phyloP scores from a whole-genome alignment of 83 land plant genomes.

The Picea mariana region DNA sequence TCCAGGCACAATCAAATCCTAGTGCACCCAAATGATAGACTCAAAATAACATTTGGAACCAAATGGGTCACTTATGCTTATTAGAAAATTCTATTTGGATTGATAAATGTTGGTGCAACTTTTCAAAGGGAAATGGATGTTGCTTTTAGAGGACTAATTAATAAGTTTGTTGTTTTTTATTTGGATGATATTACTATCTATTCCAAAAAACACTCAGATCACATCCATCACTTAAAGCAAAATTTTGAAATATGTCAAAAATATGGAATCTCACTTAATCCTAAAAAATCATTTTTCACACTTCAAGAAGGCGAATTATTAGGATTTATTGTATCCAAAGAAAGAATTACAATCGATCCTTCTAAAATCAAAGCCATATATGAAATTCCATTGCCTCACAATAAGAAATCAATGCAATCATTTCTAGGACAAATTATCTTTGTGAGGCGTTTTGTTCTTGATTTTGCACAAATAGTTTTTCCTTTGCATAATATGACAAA shows the following conservation, averaged over 20 bases:
- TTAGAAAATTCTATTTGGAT: no score
- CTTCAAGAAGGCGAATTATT: background rate
- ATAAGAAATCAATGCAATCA: background rate
- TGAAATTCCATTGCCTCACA: background rate
- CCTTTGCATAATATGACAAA: background rate
- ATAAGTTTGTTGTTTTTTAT: background rate
- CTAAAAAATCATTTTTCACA: background rate
- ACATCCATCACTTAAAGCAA: background rate
- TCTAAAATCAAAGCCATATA: background rate
- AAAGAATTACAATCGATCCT: background rate
- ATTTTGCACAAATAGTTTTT: background rate
- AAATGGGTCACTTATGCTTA: no score
- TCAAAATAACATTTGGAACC: no score
- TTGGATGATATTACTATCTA: background rate
- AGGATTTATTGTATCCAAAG: background rate
- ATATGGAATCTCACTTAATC: background rate
- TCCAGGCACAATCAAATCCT: no score
- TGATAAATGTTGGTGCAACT: no score
- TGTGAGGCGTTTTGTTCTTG: background rate
- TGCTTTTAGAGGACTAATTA: background rate
- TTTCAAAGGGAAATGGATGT: no score
- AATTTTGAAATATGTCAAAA: no score
- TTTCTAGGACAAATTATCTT: background rate
- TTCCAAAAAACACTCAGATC: background rate
- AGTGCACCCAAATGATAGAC: no score